These are phyloP conservation scores for Euryodendron excelsum DNA, from an alignment of 148 eudicot species.

Conservation along the genomic window DNA sequence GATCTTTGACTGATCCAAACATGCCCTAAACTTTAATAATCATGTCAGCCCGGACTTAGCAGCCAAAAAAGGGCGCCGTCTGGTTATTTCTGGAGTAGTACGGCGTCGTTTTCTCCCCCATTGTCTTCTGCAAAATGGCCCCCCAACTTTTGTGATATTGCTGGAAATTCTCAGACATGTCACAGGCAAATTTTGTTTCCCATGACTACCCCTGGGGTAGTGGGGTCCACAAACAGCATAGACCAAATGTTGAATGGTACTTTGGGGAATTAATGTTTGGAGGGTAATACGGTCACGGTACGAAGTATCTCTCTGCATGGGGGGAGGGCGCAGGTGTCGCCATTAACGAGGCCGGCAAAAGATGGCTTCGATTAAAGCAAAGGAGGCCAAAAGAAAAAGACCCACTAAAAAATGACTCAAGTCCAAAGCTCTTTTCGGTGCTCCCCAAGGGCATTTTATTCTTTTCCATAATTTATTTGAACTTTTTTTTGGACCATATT, in stretches of 20 bases:
- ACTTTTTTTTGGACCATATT: constrained; percentile 13
- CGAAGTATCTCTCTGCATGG: too few relatives aligned
- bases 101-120: background rate
- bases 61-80: background rate
- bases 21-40: too few relatives aligned
- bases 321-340: too few relatives aligned
- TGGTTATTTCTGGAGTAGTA: too few relatives aligned
- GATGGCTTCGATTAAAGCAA: constrained; percentile 20
- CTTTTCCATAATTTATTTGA: background rate
- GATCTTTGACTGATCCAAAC: too few relatives aligned
- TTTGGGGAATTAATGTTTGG: background rate
- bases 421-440: constrained; percentile 23
- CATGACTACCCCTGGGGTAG: too few relatives aligned
- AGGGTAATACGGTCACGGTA: background rate
- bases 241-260: too few relatives aligned
- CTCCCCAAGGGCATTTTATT: constrained; percentile 15
- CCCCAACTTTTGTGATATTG: background rate
- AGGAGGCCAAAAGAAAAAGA: background rate
- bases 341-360: constrained; percentile 8
- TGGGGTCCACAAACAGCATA: too few relatives aligned
- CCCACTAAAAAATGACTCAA: background rate
- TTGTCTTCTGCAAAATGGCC: background rate
- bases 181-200: too few relatives aligned
- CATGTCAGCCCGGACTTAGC: too few relatives aligned
- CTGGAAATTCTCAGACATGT: too few relatives aligned